Evolutionary conservation across 305 asterid genomes (phyloP), one percentile per base, ranked within the genome.

Genomic region (Fraxinus angustifolia): DNA sequence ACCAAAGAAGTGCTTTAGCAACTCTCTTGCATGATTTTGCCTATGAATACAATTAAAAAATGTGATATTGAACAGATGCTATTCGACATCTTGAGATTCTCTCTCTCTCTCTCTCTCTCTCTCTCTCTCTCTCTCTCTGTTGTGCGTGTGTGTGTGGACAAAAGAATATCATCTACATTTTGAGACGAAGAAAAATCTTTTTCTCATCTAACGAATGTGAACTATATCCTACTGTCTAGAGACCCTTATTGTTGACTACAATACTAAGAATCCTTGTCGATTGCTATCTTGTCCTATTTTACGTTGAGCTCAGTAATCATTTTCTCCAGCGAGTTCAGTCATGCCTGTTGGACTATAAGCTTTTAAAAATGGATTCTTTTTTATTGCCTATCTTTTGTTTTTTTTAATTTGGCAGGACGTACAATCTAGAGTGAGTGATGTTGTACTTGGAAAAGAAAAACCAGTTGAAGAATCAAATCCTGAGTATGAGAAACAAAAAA

Each of bases 391-490:
- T 35, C 38, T 35, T 35, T 5, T 35, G 6, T 35, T 35, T 7
- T 7, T 7, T 35, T 35, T 6, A 35, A 0, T 35, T 82, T 87
- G 89, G 83, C 92, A 94, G 99, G 98, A 94, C 21, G 95, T 96
- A 76, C 99, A 96, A 83, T 89, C 98, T 53, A 93, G 72, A 87
- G 98, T 96, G 88, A 96, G 98, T 84, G 98, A 94, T 85, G 99
- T 90, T 40, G 97, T 96, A 82, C 98, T 94, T 83, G 99, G 99
- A 73, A 96, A 94, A 90, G 99, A 96, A 85, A 96, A 94, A 77
- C 98, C 97, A 73, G 94, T 93, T 82, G 99, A 93, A 90, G 99
- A 96, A 89, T 91, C 99, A 79, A 91, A 80, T 85, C 93, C 93
- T 0, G 98, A 96, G 83, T 92, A 90, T 78, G 98, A 91, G 88